Evolutionary conservation across 1,284 basidiomycete genomes (phyloP).

Genomic region (Polyporus tsugae): DNA sequence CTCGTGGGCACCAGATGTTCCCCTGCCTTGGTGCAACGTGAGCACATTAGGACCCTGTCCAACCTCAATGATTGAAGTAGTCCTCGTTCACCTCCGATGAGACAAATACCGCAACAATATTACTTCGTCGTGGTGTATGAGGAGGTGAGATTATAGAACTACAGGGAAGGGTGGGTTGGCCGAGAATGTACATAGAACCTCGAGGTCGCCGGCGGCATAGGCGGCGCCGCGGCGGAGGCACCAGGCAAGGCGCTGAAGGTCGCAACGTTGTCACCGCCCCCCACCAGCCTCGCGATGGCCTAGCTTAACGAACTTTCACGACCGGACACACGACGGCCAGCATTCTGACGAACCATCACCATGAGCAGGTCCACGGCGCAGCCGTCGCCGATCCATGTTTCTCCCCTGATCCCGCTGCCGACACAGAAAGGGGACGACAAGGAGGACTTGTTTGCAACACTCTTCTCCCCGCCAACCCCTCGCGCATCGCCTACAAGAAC

Average conservation of each 20-base stretch:
- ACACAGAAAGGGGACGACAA: slow-evolving; percentile 30
- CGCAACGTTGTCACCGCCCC: not conserved
- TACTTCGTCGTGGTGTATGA: not conserved
- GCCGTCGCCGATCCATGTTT: slow-evolving; percentile 19
- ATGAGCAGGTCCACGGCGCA: slow-evolving; percentile 29
- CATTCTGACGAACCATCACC: not conserved
- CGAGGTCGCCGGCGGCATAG: not conserved
- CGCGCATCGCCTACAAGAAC: slow-evolving; percentile 45
- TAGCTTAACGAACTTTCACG: slow-evolving; percentile 9
- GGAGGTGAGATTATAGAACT: not conserved
- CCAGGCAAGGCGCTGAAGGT: not conserved
- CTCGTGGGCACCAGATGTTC: too few relatives aligned
- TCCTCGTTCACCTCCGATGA: too few relatives aligned
- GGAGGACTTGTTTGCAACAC: slow-evolving; percentile 52
- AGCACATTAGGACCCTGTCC: too few relatives aligned
- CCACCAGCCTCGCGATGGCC: not conserved
- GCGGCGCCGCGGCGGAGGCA: not conserved
- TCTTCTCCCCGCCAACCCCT: slow-evolving; percentile 55
- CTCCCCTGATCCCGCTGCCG: slow-evolving; percentile 26
- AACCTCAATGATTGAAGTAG: too few relatives aligned
- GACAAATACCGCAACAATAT: too few relatives aligned
- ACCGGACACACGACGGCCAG: slow-evolving; percentile 5
- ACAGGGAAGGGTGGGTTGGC: not conserved
- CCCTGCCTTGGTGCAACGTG: too few relatives aligned
- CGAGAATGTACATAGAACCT: not conserved